These are phyloP conservation scores for Crithidia expoeki DNA, from an alignment of 208 protist species.

Conservation along the genomic window DNA sequence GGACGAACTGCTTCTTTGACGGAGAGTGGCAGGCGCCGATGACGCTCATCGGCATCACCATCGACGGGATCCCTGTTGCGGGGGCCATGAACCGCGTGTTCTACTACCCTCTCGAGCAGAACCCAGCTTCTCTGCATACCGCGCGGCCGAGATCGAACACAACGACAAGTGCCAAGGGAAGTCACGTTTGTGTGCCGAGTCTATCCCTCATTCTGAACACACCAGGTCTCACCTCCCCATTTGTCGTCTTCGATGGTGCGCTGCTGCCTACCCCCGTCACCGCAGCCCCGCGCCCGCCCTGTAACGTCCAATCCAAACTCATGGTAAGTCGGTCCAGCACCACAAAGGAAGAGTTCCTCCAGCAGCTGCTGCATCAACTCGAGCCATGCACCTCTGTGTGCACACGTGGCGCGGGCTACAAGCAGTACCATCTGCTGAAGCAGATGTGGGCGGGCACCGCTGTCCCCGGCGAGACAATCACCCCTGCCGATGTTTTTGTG, in stretches of 20 bases:
- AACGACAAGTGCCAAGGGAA: not conserved
- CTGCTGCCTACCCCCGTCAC: conserved; percentile 7
- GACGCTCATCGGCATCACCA: conserved; percentile 77
- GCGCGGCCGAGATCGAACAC: not conserved
- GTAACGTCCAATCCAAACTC: conserved; percentile 10
- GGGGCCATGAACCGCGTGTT: conserved; percentile 77
- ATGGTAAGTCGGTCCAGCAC: conserved; percentile 47
- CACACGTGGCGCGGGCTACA: conserved; percentile 61
- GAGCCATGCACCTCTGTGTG: conserved; percentile 23
- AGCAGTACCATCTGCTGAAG: conserved; percentile 52
- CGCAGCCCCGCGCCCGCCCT: not conserved
- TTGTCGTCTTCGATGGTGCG: conserved; percentile 61
- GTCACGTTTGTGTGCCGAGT: conserved; percentile 2
- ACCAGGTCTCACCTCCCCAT: conserved; percentile 15
- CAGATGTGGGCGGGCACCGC: conserved; percentile 23
- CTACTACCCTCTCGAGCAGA: conserved; percentile 29
- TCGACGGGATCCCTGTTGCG: conserved; percentile 65
- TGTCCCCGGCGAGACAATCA: not conserved
- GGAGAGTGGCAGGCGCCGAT: conserved; percentile 69
- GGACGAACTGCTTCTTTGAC: conserved; percentile 76
- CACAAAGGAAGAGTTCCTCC: conserved; percentile 40
- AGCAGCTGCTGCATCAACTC: conserved; percentile 30
- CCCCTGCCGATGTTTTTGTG: conserved; percentile 61
- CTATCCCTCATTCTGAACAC: conserved; percentile 57
- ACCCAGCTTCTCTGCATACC: not conserved